Percentiles rank a stretch among this genome's conserved stretches.
These are phyloP conservation scores for Stropharia rugosoannulata DNA, from an alignment of 768 basidiomycete species.

Conservation along the genomic window DNA sequence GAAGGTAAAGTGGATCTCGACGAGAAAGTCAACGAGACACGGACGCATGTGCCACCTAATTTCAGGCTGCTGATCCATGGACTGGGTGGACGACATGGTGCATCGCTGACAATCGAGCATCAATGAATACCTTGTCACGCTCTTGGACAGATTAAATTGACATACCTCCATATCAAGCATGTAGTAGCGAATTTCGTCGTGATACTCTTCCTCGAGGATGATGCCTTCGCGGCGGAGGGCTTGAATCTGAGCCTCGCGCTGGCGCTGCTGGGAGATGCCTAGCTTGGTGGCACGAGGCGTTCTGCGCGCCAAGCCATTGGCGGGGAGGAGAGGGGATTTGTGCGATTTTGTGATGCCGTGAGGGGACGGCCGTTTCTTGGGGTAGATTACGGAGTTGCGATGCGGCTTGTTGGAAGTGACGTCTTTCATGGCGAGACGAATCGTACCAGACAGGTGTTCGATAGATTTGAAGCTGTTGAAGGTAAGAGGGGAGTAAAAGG, in stretches of 20 bases:
- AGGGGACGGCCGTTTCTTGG: slow-evolving; percentile 85
- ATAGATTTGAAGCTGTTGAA: slow-evolving; percentile 42
- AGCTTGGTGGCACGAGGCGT: slow-evolving; percentile 68
- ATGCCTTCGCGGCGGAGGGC: slow-evolving; percentile 72
- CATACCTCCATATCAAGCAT: slow-evolving; percentile 99
- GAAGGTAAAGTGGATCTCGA: slow-evolving; percentile 98
- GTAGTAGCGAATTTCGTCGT: slow-evolving; percentile 87
- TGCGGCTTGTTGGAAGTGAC: slow-evolving; percentile 58
- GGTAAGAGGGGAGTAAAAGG: slow-evolving; percentile 20
- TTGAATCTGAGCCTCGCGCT: slow-evolving; percentile 66
- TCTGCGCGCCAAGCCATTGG: slow-evolving; percentile 51
- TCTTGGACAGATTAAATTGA: slow-evolving; percentile 12
- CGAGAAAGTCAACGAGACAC: slow-evolving; percentile 96
- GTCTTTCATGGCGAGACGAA: slow-evolving; percentile 75
- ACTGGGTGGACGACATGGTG: slow-evolving; percentile 90
- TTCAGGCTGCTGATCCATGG: slow-evolving; percentile 99
- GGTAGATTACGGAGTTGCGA: slow-evolving; percentile 66
- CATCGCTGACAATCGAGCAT: slow-evolving; percentile 46
- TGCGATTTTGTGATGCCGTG: slow-evolving; percentile 71
- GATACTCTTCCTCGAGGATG: slow-evolving; percentile 92
- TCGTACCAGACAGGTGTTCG: slow-evolving; percentile 40
- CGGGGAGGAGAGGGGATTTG: slow-evolving; percentile 53
- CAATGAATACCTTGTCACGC: slow-evolving; percentile 16
- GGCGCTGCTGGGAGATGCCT: slow-evolving; percentile 60
- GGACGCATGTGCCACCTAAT: slow-evolving; percentile 99